Evolutionary conservation across 768 basidiomycete genomes (phyloP), one percentile per base, ranked within the genome.

Genomic region (Calvatia gigantea): DNA sequence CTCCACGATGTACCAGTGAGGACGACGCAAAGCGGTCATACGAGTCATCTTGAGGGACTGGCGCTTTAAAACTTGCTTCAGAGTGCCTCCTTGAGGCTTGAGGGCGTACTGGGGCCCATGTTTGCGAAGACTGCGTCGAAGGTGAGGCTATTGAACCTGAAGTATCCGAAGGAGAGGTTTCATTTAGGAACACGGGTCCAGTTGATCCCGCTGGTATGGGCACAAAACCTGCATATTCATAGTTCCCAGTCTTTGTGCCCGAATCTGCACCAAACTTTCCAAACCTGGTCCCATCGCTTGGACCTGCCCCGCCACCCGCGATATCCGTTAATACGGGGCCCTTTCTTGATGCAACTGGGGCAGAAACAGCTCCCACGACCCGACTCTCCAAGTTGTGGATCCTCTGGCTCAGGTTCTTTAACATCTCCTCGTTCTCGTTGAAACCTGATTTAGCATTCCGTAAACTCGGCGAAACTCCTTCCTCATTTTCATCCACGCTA

Each of bases 1-100:
- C 80, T 11, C 77, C 77, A 51, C 74, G 72, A 57, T 79, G 74
- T 4, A 73, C 77, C 14, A 80, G 48, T 11, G 77, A 76, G 7
- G 78, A 65, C 27, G 78, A 73, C 2, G 78, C 72, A 23, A 79
- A 61, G 3, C 19, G 44, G 12, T 37, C 41, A 39, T 47, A 47
- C 23, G 45, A 47, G 19, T 47, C 54, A 28, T 47, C 54, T 8
- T 45, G 53, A 12, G 37, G 45, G 23, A 29, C 37, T 19, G 54
- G 33, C 8, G 39, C 29, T 42, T 45, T 47, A 14, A 45, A 47
- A 17, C 37, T 46, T 15, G 19, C 35, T 38, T 39, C 54, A 9
- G 45, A 47, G n/a, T 28, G 45, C 12, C 45, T 47, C 23, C 45
- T 37, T 21, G 35, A 29, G 11, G 27, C 15, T 25, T 46, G 53